Evolutionary conservation across 73 alveolate species (phyloP).

Genomic region (Paramecium bursaria): DNA sequence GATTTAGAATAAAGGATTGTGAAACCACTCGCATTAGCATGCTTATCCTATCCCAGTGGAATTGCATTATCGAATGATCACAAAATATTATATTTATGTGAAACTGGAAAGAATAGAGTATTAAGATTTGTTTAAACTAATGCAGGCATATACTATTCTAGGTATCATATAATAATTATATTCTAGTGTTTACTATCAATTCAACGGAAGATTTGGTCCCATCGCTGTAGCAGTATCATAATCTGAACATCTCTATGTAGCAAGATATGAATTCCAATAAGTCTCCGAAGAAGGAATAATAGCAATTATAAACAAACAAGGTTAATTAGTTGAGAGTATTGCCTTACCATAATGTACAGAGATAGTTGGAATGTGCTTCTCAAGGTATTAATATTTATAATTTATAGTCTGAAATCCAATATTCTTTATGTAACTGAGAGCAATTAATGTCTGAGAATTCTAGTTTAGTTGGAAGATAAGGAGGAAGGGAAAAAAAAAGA

Average conservation of each 20-base stretch:
- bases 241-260: slow-evolving; percentile 70
- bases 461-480: slow-evolving; percentile 31
- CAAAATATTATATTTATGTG: slow-evolving; percentile 83
- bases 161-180: not conserved
- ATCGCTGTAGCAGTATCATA: slow-evolving; percentile 63
- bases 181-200: slow-evolving; percentile 41
- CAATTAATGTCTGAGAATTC: slow-evolving; percentile 21
- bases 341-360: slow-evolving; percentile 61
- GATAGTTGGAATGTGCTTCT: slow-evolving; percentile 66
- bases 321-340: slow-evolving; percentile 60
- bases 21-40: slow-evolving; percentile 82
- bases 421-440: slow-evolving; percentile 55
- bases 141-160: slow-evolving; percentile 89
- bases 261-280: slow-evolving; percentile 66
- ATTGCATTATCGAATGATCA: slow-evolving; percentile 81
- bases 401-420: slow-evolving; percentile 9
- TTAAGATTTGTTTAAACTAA: slow-evolving; percentile 93
- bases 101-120: slow-evolving; percentile 93
- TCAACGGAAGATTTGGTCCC: slow-evolving; percentile 72
- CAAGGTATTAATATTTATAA: not conserved
- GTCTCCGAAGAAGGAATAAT: slow-evolving; percentile 70
- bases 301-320: slow-evolving; percentile 55
- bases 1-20: slow-evolving; percentile 84
- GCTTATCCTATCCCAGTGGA: slow-evolving; percentile 93
- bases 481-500: slow-evolving; percentile 47